Evolutionary conservation across 306 rosid species (phyloP).

Genomic region (Benincasa hispida): DNA sequence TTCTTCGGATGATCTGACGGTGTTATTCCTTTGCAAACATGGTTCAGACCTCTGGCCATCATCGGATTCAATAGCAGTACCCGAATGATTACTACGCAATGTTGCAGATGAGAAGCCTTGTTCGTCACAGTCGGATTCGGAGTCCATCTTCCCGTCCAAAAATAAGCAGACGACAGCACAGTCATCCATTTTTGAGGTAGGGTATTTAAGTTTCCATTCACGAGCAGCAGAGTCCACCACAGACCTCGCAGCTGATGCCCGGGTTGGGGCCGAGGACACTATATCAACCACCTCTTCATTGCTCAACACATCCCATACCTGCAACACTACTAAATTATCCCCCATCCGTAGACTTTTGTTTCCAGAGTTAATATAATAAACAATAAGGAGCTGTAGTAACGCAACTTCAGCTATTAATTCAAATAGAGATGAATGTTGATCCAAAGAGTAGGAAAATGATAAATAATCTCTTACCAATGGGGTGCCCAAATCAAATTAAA

Average conservation of each 20-base stretch:
- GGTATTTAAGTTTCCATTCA: constrained; percentile 84
- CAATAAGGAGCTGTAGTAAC: background rate
- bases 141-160: constrained; percentile 90
- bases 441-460: background rate
- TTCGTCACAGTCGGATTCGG: constrained; percentile 81
- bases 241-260: constrained; percentile 62
- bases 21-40: constrained; percentile 69
- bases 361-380: background rate
- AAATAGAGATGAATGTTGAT: background rate
- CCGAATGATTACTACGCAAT: constrained; percentile 73
- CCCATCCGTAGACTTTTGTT: background rate
- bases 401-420: background rate
- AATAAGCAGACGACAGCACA: constrained; percentile 90
- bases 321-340: constrained; percentile 5
- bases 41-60: constrained; percentile 88
- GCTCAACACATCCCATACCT: constrained; percentile 97
- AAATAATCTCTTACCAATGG: background rate
- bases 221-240: constrained; percentile 82
- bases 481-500: background rate
- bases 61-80: constrained; percentile 70
- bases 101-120: constrained; percentile 85
- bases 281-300: constrained; percentile 91
- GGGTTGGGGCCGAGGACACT: constrained; percentile 53
- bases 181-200: constrained; percentile 94
- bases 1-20: constrained; percentile 77